Conservation (phyloP, 768 basidiomycete species). For the Russula griseocarnosa region DNA sequence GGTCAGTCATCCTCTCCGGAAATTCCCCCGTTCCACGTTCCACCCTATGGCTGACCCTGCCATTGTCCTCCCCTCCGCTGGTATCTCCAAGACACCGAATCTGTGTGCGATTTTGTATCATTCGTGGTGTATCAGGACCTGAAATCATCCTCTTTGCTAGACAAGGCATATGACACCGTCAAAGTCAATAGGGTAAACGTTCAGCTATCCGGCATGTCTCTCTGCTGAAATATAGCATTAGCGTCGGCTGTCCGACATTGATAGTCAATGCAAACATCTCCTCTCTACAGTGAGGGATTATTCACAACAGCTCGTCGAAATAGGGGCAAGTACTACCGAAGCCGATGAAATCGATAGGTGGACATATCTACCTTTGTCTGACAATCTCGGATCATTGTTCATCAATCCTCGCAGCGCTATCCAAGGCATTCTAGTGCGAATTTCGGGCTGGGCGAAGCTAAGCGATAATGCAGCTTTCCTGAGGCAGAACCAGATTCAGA, state of each 20-base stretch:
- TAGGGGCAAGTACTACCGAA: not conserved
- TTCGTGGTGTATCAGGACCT: not conserved
- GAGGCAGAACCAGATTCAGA: constrained; percentile 40
- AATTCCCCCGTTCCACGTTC: too few species aligned
- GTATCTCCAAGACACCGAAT: not conserved
- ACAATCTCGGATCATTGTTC: not conserved
- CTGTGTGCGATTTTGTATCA: constrained; percentile 1
- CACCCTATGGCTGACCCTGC: not conserved
- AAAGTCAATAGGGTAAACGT: constrained; percentile 12
- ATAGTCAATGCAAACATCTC: constrained; percentile 2
- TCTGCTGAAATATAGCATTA: not conserved
- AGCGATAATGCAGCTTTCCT: constrained; percentile 30
- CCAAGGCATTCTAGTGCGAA: constrained; percentile 4
- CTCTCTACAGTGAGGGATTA: constrained; percentile 14
- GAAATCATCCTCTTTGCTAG: not conserved
- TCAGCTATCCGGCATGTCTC: not conserved
- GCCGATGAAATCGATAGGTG: constrained; percentile 20
- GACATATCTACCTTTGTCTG: not conserved
- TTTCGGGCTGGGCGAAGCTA: constrained; percentile 4
- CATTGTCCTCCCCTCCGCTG: not conserved
- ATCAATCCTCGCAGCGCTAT: constrained; percentile 8
- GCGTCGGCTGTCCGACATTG: not conserved
- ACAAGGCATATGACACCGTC: constrained; percentile 10
- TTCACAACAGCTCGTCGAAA: constrained; percentile 1
- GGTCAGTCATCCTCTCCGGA: too few species aligned